These are phyloP conservation scores for Phaeosphaeria sp. DNA, from an alignment of 2,329 filamentous ascomycete genomes.

Conservation along the genomic window DNA sequence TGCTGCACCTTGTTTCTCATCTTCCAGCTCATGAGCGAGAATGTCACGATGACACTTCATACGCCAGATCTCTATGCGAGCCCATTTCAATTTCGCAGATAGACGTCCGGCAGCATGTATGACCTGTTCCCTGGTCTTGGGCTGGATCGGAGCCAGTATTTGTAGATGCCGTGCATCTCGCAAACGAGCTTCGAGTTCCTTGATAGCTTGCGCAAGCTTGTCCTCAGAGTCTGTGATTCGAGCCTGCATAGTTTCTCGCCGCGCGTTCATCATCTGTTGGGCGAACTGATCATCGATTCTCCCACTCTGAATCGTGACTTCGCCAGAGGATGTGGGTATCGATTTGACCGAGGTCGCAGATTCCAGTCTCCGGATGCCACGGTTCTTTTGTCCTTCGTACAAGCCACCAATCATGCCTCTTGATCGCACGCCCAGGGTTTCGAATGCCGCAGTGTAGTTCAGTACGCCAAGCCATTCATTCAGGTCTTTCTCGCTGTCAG, in stretches of 20 bases:
- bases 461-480: slow-evolving; percentile 97
- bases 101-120: slow-evolving; percentile 84
- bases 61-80: slow-evolving; percentile 91
- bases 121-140: slow-evolving; percentile 86
- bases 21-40: slow-evolving; percentile 81
- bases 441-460: slow-evolving; percentile 94
- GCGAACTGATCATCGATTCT: slow-evolving; percentile 82
- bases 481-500: slow-evolving; percentile 88
- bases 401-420: slow-evolving; percentile 83
- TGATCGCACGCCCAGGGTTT: slow-evolving; percentile 89
- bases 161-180: slow-evolving; percentile 90
- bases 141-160: slow-evolving; percentile 86
- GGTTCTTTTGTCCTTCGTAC: slow-evolving; percentile 80
- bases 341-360: slow-evolving; percentile 61
- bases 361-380: slow-evolving; percentile 74
- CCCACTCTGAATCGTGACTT: slow-evolving; percentile 74
- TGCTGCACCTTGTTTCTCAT: slow-evolving; percentile 64
- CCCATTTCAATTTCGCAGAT: slow-evolving; percentile 90
- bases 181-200: slow-evolving; percentile 80
- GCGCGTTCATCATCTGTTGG: slow-evolving; percentile 82
- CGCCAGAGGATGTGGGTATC: slow-evolving; percentile 74
- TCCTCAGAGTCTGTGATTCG: slow-evolving; percentile 86
- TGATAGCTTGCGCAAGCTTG: slow-evolving; percentile 74
- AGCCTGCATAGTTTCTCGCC: slow-evolving; percentile 80
- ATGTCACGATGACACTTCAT: slow-evolving; percentile 91